These are phyloP conservation scores for Salix koriyanagi DNA, from an alignment of 345 rosid species.

Conservation along the genomic window DNA sequence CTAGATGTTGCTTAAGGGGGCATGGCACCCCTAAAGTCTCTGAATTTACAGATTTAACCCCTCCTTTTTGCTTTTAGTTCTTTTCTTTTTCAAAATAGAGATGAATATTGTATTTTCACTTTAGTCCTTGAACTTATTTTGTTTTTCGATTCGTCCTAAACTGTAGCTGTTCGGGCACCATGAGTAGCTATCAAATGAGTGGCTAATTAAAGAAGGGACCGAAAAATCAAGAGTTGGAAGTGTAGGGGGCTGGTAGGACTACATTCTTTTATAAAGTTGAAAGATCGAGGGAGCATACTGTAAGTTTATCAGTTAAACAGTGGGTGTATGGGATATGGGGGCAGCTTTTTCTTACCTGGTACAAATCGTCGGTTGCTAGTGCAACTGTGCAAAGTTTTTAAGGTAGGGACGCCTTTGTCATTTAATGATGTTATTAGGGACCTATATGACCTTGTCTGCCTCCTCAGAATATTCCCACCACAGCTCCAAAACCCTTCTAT, in stretches of 20 bases:
- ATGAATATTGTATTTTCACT: background rate
- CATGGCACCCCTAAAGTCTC: too few species aligned
- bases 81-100: background rate
- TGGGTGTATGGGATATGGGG: background rate
- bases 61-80: background rate
- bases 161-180: background rate
- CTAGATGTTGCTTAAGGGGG: too few species aligned
- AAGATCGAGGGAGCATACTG: background rate
- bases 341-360: background rate
- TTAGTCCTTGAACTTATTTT: background rate
- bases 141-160: background rate
- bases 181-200: background rate
- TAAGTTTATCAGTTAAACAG: background rate
- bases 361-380: background rate
- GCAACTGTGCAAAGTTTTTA: background rate
- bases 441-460: background rate
- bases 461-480: background rate
- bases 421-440: background rate
- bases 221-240: background rate
- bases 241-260: background rate
- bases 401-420: background rate
- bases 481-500: too few species aligned
- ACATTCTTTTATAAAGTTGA: background rate
- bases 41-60: background rate
- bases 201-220: background rate